Evolutionary conservation across 208 protist species (phyloP).

Genomic region (Wallacemonas collosoma): DNA sequence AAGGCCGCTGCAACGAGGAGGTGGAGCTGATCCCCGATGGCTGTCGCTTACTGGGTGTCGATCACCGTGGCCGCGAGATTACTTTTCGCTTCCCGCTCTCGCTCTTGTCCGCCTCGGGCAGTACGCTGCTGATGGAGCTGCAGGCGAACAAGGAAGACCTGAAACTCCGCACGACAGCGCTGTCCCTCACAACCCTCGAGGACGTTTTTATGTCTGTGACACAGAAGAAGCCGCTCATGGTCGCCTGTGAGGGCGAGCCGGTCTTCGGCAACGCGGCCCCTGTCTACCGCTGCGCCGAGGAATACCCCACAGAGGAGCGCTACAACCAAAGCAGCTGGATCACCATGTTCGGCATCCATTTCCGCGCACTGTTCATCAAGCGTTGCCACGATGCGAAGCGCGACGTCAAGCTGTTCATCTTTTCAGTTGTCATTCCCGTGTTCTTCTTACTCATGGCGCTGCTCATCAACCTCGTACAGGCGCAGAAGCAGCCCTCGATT

Average conservation of each 20-base stretch:
- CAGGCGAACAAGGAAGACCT: conserved; percentile 40
- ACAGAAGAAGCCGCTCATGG: conserved; percentile 20
- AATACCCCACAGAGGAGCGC: conserved; percentile 26
- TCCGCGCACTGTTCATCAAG: conserved; percentile 75
- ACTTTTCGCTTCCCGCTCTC: conserved; percentile 69
- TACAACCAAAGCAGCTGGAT: conserved; percentile 18
- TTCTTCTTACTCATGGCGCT: conserved; percentile 75
- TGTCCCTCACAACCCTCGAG: conserved; percentile 81
- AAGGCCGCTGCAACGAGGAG: conserved; percentile 10
- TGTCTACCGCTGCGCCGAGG: neutral
- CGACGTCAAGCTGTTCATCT: conserved; percentile 67
- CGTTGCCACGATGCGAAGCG: conserved; percentile 75
- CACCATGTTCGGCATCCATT: conserved; percentile 57
- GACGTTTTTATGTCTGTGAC: conserved; percentile 79
- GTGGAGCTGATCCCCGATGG: conserved; percentile 24
- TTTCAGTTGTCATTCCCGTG: conserved; percentile 79
- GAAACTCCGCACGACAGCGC: conserved; percentile 48
- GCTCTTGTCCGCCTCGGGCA: conserved; percentile 43
- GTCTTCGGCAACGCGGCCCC: conserved; percentile 4
- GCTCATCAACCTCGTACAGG: conserved; percentile 61
- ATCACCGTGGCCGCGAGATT: conserved; percentile 73
- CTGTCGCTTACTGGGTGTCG: conserved; percentile 53
- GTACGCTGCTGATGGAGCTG: conserved; percentile 50
- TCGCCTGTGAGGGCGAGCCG: neutral
- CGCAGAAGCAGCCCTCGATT: conserved; percentile 50